Conservation (phyloP, 2,329 filamentous ascomycete genomes). For the Coleophoma crateriformis region DNA sequence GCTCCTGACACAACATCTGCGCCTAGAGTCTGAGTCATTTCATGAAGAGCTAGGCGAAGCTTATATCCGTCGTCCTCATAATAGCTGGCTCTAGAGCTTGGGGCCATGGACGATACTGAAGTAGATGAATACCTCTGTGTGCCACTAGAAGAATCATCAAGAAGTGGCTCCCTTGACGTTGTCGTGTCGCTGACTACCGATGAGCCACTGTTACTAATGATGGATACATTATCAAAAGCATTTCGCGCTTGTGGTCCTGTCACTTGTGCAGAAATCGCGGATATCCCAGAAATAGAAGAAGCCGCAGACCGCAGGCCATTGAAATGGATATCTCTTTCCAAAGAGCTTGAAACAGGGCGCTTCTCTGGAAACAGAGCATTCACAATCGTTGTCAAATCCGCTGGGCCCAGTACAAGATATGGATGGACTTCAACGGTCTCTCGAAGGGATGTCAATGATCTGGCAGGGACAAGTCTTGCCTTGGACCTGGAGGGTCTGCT, state of each 20-base stretch:
- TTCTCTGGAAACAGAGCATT: slow-evolving; percentile 79
- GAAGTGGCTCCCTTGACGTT: slow-evolving; percentile 57
- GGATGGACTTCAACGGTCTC: slow-evolving; percentile 76
- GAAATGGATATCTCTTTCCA: slow-evolving; percentile 43
- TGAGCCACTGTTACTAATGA: slow-evolving; percentile 67
- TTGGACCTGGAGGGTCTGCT: slow-evolving; percentile 36
- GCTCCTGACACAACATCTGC: slow-evolving; percentile 58
- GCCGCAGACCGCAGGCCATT: slow-evolving; percentile 60
- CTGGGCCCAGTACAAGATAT: slow-evolving; percentile 73
- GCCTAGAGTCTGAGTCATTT: slow-evolving; percentile 64
- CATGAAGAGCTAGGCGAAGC: slow-evolving; percentile 62
- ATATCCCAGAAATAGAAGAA: slow-evolving; percentile 65
- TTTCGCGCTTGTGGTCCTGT: slow-evolving; percentile 51
- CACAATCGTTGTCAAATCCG: slow-evolving; percentile 74
- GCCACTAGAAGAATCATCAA: slow-evolving; percentile 47
- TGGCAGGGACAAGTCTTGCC: slow-evolving; percentile 60
- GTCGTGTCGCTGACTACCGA: slow-evolving; percentile 67
- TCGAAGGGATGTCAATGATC: slow-evolving; percentile 65
- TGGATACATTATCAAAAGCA: slow-evolving; percentile 59
- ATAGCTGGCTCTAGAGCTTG: slow-evolving; percentile 38
- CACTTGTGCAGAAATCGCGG: slow-evolving; percentile 60
- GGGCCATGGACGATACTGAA: slow-evolving; percentile 34
- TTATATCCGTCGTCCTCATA: slow-evolving; percentile 62
- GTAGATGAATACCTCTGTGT: slow-evolving; percentile 51
- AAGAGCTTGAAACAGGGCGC: slow-evolving; percentile 52